Base-by-base conservation (phyloP, 495 filamentous ascomycete species). In the Penicillium paxilli region DNA sequence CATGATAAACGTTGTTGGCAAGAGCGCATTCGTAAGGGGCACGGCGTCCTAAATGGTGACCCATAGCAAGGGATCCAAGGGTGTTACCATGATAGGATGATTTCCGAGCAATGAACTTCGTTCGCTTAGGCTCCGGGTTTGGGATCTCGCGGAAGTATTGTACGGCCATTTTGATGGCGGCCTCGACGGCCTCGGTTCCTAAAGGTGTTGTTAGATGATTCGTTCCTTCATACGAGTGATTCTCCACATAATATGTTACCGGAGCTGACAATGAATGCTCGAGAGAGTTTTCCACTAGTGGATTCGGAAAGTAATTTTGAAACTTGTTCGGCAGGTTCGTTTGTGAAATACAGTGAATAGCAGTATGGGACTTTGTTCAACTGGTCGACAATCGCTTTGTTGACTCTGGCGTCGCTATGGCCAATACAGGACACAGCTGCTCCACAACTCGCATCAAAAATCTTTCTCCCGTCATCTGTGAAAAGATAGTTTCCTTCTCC, bases 1-100 rank as follows among this genome's bases (percentile, higher is more conserved):
- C 81, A 38, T 75, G 78, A 17, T 75, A 76, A 10, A 86, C 71
- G 40, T 85, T 83, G 10, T 68, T 63, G 35, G 76, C 62, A 11
- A 92, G 64, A 24, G 90, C 73, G 1, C 81, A 80, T 64, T 86
- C 77, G 55, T 84, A 92, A 24, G 81, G 76, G 2, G 67, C 77
- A 35, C 85, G 73, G 12, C 87, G 77, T 9, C 67, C 73, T 22
- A 75, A 58, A 65, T 90, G 86, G 5, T 84, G 81, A 20, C 83
- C 80, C 0, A 87, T 66, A 0, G 79, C 76, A n/a, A 91, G 70
- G 0, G 85, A 79, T 0, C 87, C 88, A 2, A 91, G 71, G 0
- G 88, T 90, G 24, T 79, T 87, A 5, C 88, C 88, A 52, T 91
- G 88, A 54, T 88, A 91, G 10, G 83, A 85, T 40, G 83, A 79